Evolutionary conservation across 2,329 filamentous ascomycete species (phyloP).

Genomic region (Endocalyx cinctus): DNA sequence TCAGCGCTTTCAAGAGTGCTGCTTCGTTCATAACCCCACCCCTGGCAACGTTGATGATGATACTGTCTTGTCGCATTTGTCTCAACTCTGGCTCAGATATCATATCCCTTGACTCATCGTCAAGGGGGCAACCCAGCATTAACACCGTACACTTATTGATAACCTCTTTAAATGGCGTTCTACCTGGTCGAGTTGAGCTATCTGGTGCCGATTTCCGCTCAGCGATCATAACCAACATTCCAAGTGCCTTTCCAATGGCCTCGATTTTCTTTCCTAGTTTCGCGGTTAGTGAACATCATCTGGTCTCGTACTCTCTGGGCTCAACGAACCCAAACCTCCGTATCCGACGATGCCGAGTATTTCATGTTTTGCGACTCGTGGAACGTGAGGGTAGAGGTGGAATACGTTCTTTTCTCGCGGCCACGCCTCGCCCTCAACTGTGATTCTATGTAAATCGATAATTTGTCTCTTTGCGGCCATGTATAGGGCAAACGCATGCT

Average conservation of each 20-base stretch:
- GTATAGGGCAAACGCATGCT: conserved; percentile 1
- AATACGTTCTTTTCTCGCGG: neutral
- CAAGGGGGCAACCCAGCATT: conserved; percentile 1
- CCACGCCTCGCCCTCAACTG: neutral
- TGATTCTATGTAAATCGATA: conserved; percentile 1
- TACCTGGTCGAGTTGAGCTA: neutral
- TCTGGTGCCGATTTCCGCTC: neutral
- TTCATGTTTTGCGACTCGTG: too few relatives aligned
- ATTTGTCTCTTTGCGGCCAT: neutral
- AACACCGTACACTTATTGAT: neutral
- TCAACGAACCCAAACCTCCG: conserved; percentile 24
- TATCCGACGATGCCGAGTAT: conserved; percentile 26
- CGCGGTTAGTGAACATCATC: too few relatives aligned
- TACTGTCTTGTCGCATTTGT: conserved; percentile 1
- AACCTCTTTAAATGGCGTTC: conserved; percentile 1
- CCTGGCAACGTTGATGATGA: neutral
- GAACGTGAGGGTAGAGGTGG: neutral
- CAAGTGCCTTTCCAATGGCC: conserved; percentile 1
- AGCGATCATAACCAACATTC: neutral
- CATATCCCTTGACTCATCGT: neutral
- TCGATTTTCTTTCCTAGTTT: conserved; percentile 1
- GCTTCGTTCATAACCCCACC: conserved; percentile 1
- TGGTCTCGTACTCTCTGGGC: too few relatives aligned
- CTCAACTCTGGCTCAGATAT: neutral
- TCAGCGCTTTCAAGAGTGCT: neutral